Evolutionary conservation across 1,139 yeast genomes (phyloP).

Genomic region (Scheffersomyces parashehatae): DNA sequence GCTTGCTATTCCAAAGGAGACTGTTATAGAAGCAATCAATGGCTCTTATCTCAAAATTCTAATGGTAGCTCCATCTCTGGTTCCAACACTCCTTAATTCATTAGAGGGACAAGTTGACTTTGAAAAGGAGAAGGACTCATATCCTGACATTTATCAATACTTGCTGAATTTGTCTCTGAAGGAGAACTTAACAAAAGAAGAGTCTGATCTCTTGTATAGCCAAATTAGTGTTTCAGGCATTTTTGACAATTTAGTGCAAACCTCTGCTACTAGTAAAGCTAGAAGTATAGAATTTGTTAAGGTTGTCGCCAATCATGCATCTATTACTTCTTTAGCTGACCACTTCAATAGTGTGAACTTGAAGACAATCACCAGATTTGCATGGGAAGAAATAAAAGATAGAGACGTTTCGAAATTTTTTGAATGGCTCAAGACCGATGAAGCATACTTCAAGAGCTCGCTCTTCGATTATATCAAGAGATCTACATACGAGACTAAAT

Average conservation of each 20-base stretch:
- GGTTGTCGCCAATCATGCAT: background rate
- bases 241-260: slow-evolving; percentile 8
- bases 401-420: slow-evolving; percentile 13
- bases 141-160: slow-evolving; percentile 10
- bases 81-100: slow-evolving; percentile 7
- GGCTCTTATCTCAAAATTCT: slow-evolving; percentile 32
- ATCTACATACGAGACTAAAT: slow-evolving; percentile 11
- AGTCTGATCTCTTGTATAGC: slow-evolving; percentile 19
- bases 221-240: slow-evolving; percentile 23
- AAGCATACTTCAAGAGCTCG: slow-evolving; percentile 10
- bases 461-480: slow-evolving; percentile 18
- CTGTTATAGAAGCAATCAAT: slow-evolving; percentile 23
- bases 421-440: slow-evolving; percentile 4
- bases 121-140: slow-evolving; percentile 3
- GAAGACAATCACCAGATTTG: slow-evolving; percentile 5
- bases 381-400: slow-evolving; percentile 13
- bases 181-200: slow-evolving; percentile 7
- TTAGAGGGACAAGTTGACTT: slow-evolving; percentile 3
- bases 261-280: slow-evolving; percentile 3
- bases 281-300: background rate
- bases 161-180: slow-evolving; percentile 10
- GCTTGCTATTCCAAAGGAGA: slow-evolving; percentile 5
- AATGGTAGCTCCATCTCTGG: slow-evolving; percentile 5
- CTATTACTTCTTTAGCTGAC: background rate
- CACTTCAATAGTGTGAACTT: slow-evolving; percentile 6